These are phyloP conservation scores for Dioszegia hungarica DNA, from an alignment of 768 basidiomycete species.

Conservation along the genomic window DNA sequence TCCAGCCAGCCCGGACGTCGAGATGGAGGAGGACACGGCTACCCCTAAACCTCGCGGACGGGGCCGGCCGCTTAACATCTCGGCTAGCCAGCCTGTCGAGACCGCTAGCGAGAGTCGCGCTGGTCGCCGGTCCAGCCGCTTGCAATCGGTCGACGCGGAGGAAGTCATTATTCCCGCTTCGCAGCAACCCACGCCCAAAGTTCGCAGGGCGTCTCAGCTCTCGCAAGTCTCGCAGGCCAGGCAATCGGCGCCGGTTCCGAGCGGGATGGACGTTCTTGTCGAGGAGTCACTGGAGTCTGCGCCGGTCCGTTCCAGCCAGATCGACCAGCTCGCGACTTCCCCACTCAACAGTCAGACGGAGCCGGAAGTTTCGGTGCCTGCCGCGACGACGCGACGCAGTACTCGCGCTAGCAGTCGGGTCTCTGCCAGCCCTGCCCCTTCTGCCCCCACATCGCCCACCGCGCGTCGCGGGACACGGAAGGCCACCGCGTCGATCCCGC, in stretches of 20 bases:
- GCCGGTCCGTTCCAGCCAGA: background rate
- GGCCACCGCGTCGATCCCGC: no score
- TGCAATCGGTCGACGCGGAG: background rate
- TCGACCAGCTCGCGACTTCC: background rate
- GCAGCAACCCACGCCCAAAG: background rate
- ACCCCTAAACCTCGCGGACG: no score
- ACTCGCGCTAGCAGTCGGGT: background rate
- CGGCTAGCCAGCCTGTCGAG: no score
- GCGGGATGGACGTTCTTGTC: background rate
- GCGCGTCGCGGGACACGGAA: no score
- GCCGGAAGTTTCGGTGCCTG: background rate
- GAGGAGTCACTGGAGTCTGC: background rate
- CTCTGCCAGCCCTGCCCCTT: background rate
- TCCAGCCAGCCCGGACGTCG: background rate
- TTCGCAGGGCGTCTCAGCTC: background rate
- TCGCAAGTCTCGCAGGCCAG: conserved; percentile 1
- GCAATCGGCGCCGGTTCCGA: background rate
- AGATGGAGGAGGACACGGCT: background rate
- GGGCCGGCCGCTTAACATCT: no score
- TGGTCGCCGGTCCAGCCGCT: background rate
- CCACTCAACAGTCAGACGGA: background rate
- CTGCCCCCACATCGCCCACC: background rate
- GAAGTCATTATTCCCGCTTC: background rate
- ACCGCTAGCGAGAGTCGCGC: background rate
- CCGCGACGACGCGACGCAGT: background rate